Percentiles rank a stretch among this genome's conserved stretches.
Conservation (phyloP, 140 eudicot genomes). For the Cichorium intybus region DNA sequence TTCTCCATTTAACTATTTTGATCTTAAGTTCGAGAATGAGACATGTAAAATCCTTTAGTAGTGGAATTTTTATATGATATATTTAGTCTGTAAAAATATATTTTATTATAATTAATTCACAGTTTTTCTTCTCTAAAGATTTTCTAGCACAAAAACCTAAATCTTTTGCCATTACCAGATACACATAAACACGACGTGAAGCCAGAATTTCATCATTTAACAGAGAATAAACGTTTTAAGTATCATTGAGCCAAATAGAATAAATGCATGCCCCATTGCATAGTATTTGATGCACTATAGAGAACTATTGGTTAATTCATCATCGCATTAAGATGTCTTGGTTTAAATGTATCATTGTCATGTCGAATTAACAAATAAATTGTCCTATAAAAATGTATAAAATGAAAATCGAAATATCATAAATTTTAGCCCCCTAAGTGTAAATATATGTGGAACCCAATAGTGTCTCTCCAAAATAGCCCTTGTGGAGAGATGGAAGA, state of each 20-base stretch:
- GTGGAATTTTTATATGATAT: too few relatives aligned
- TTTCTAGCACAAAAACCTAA: too few relatives aligned
- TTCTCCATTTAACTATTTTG: neutral
- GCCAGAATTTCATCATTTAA: neutral
- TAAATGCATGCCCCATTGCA: neutral
- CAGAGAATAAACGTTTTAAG: neutral
- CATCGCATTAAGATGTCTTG: neutral
- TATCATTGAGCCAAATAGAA: neutral
- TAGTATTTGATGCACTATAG: neutral
- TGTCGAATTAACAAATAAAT: neutral
- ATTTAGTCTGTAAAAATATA: neutral
- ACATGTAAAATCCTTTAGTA: neutral
- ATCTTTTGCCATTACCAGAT: too few relatives aligned
- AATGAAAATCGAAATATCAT: neutral
- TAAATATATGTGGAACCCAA: too few relatives aligned
- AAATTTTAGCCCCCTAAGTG: neutral
- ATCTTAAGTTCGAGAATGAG: neutral
- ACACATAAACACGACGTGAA: too few relatives aligned
- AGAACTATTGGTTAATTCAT: neutral
- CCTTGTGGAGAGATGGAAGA: too few relatives aligned
- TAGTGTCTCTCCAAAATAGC: too few relatives aligned
- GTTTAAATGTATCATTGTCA: neutral
- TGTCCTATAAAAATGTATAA: neutral
- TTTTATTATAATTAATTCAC: too few relatives aligned
- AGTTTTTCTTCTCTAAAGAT: too few relatives aligned